These are phyloP conservation scores for Phaeophleospora eucalypticola DNA, from an alignment of 2,329 filamentous ascomycete species.

Conservation along the genomic window DNA sequence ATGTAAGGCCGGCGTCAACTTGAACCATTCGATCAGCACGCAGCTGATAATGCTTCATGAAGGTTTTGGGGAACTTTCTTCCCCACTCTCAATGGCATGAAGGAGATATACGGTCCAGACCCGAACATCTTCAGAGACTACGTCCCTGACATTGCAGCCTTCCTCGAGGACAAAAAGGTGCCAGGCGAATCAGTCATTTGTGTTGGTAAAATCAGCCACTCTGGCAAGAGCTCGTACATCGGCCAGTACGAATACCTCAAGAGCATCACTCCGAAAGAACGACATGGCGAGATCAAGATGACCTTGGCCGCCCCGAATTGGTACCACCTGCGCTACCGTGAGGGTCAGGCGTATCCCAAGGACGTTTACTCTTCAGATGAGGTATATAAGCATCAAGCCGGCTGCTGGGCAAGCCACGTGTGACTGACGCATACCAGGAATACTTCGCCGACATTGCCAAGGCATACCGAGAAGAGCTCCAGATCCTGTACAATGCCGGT, in stretches of 20 bases:
- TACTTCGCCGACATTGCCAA: conserved; percentile 46
- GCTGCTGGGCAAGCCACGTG: background rate
- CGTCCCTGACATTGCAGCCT: conserved; percentile 58
- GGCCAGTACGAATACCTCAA: conserved; percentile 58
- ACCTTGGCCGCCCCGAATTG: conserved; percentile 26
- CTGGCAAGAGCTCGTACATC: conserved; percentile 54
- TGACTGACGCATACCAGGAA: conserved; percentile 23
- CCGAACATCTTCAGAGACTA: conserved; percentile 54
- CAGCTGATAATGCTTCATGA: background rate
- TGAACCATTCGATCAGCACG: background rate
- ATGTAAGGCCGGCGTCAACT: background rate
- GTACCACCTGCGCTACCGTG: conserved; percentile 43
- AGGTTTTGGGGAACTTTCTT: conserved; percentile 31
- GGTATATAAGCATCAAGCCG: background rate
- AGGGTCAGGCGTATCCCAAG: conserved; percentile 44
- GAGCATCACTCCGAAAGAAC: conserved; percentile 54
- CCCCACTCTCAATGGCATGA: conserved; percentile 40
- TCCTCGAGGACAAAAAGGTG: conserved; percentile 55
- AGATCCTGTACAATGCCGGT: conserved; percentile 43
- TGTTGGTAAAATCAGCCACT: conserved; percentile 43
- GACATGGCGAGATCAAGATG: conserved; percentile 55
- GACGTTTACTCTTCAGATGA: conserved; percentile 44
- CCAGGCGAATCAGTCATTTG: conserved; percentile 48
- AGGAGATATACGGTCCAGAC: conserved; percentile 43
- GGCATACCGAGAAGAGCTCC: conserved; percentile 44